A percentile compares a stretch with the other conserved stretches of the same genome.
phyloP scores from a whole-genome alignment of 2,329 filamentous ascomycete genomes.

The Fusarium sp. region DNA sequence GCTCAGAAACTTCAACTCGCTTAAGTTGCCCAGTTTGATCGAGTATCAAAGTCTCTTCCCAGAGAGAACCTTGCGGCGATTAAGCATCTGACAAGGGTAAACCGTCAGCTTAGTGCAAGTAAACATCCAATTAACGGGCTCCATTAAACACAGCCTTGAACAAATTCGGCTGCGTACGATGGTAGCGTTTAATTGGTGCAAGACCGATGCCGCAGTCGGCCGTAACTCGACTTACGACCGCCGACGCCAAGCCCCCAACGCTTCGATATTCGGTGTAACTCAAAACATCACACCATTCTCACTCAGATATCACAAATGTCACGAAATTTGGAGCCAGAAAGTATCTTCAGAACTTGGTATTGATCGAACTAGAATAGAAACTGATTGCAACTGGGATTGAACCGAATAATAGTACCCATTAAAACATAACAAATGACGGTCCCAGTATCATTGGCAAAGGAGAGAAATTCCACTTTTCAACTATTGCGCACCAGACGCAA shows the following conservation, averaged over 20 bases:
- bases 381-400: constrained; percentile 16
- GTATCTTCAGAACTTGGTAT: background rate
- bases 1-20: background rate
- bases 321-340: background rate
- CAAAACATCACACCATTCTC: background rate
- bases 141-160: background rate
- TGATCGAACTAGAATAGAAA: background rate
- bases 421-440: constrained; percentile 30
- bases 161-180: background rate
- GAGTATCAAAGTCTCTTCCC: background rate
- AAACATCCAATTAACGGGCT: background rate
- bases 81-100: background rate
- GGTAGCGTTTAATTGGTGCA: background rate
- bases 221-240: background rate
- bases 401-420: constrained; percentile 29
- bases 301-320: background rate
- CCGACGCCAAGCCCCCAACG: background rate
- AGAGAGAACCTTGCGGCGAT: background rate
- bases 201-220: background rate
- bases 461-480: constrained; percentile 48
- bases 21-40: background rate
- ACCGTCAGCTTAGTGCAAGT: background rate
- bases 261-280: background rate
- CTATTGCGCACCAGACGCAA: constrained; percentile 52
- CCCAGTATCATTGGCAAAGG: constrained; percentile 36